Conservation (phyloP, 1,284 basidiomycete genomes). For the Lignosus rhinocerotis region DNA sequence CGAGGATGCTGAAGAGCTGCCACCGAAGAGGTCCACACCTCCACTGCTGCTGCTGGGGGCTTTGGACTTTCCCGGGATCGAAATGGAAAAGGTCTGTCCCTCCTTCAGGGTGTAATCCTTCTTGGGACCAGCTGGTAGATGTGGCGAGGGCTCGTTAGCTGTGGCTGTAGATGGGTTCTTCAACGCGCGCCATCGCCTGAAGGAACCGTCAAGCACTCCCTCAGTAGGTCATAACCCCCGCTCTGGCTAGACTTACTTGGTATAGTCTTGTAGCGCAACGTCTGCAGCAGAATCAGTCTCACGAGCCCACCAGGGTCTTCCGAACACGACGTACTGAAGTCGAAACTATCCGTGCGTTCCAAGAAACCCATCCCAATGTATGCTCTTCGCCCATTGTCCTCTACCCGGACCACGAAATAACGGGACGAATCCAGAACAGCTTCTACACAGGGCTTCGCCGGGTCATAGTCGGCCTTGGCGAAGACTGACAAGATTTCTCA, state of each 20-base stretch:
- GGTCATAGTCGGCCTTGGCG: conserved; percentile 88
- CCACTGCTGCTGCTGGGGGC: conserved; percentile 11
- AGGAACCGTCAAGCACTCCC: neutral
- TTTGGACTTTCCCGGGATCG: conserved; percentile 70
- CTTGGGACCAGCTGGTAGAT: conserved; percentile 76
- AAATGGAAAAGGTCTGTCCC: conserved; percentile 94
- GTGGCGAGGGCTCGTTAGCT: conserved; percentile 48
- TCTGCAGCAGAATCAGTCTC: conserved; percentile 43
- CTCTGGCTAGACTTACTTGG: conserved; percentile 59
- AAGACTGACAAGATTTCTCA: conserved; percentile 60
- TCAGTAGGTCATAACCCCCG: neutral
- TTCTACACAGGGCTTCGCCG: conserved; percentile 83
- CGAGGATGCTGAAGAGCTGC: conserved; percentile 25
- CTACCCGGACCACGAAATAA: conserved; percentile 93
- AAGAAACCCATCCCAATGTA: conserved; percentile 95
- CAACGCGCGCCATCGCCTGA: conserved; percentile 61
- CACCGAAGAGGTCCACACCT: conserved; percentile 27
- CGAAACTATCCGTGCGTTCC: conserved; percentile 90
- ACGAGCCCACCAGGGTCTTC: neutral
- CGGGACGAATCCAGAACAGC: conserved; percentile 95
- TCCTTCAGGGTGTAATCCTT: conserved; percentile 96
- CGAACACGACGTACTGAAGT: conserved; percentile 72
- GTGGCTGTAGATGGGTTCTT: conserved; percentile 54
- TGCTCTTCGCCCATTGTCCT: conserved; percentile 84
- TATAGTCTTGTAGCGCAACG: conserved; percentile 94